phyloP scores from a whole-genome alignment of 75 land plant species.

The Gnetum montanum region DNA sequence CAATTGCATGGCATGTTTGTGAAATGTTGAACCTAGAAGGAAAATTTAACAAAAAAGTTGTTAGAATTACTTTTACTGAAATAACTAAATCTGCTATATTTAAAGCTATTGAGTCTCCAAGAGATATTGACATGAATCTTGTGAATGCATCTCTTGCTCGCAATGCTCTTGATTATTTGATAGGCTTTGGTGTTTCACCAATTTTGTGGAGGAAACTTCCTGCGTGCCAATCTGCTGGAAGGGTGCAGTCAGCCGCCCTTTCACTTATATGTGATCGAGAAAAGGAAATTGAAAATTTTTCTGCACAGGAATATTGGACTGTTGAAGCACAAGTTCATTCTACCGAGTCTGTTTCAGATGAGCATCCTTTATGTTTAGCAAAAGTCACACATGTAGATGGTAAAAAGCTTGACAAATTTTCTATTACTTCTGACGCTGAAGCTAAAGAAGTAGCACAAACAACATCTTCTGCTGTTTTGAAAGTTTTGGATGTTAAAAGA shows the following conservation, averaged over 20 bases:
- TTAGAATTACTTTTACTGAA: conserved; percentile 86
- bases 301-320: conserved; percentile 85
- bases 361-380: conserved; percentile 13
- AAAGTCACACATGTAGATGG: conserved; percentile 52
- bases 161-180: conserved; percentile 92
- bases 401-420: conserved; percentile 62
- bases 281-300: conserved; percentile 73
- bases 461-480: conserved; percentile 29
- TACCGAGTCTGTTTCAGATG: conserved; percentile 6
- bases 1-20: conserved; percentile 95
- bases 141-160: conserved; percentile 92
- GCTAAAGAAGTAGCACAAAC: conserved; percentile 40
- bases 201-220: conserved; percentile 93
- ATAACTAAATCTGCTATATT: conserved; percentile 75
- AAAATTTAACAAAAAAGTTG: conserved; percentile 33
- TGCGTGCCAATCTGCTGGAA: conserved; percentile 93
- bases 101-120: conserved; percentile 56
- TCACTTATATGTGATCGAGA: conserved; percentile 87
- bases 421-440: conserved; percentile 37
- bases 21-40: conserved; percentile 88
- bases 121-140: conserved; percentile 61
- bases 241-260: conserved; percentile 96
- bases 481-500: conserved; percentile 41
- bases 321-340: conserved; percentile 33
- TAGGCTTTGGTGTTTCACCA: conserved; percentile 93